These are phyloP conservation scores for Xylaria sp. DNA, from an alignment of 2,329 filamentous ascomycete genomes.

Conservation along the genomic window DNA sequence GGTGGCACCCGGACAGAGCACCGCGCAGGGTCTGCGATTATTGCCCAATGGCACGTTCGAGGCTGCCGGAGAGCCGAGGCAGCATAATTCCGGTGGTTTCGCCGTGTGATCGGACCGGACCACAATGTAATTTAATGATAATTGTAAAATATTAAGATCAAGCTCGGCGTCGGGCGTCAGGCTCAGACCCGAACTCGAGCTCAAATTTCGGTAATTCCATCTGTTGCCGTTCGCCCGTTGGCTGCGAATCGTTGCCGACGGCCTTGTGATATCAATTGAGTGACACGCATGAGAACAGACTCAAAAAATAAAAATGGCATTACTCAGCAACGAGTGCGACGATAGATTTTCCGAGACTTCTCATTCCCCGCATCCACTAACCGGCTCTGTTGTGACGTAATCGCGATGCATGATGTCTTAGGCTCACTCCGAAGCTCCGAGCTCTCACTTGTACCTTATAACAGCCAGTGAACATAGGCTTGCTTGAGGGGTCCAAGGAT, in stretches of 20 bases:
- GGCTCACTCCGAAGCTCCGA: slow-evolving; percentile 22
- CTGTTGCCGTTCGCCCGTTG: not conserved
- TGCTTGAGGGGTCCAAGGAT: too few relatives aligned
- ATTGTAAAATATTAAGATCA: slow-evolving; percentile 18
- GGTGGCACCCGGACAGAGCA: slow-evolving; percentile 72
- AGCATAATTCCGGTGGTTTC: slow-evolving; percentile 77
- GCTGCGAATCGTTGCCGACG: not conserved
- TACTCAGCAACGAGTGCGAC: not conserved
- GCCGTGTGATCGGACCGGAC: slow-evolving; percentile 53
- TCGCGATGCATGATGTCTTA: slow-evolving; percentile 15
- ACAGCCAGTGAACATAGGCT: not conserved
- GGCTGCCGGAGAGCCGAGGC: slow-evolving; percentile 84
- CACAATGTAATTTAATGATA: slow-evolving; percentile 16
- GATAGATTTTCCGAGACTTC: slow-evolving; percentile 3
- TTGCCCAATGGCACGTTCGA: slow-evolving; percentile 76
- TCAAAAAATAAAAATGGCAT: not conserved
- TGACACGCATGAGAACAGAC: not conserved
- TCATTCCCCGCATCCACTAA: slow-evolving; percentile 21
- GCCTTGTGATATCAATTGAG: not conserved
- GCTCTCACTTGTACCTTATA: not conserved
- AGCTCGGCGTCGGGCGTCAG: not conserved
- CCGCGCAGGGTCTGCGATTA: slow-evolving; percentile 77
- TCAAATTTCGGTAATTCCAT: not conserved
- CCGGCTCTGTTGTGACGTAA: slow-evolving; percentile 26
- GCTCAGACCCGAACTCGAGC: too few relatives aligned